These are phyloP conservation scores for Penicillium sp. DNA, from an alignment of 2,329 filamentous ascomycete species.

Conservation along the genomic window DNA sequence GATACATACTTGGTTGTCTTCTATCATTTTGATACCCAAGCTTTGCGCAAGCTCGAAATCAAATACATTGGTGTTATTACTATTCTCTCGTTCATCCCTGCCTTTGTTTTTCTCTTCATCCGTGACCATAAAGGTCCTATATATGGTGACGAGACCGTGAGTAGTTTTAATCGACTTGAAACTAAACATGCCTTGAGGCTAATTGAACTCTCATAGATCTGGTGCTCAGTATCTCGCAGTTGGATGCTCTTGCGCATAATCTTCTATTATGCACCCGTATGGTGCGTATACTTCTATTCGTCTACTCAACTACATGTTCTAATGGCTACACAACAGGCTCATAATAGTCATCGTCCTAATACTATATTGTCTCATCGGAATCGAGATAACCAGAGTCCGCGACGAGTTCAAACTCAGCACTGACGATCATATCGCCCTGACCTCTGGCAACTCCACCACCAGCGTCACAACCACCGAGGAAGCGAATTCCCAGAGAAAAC, in stretches of 20 bases:
- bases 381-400: slow-evolving; percentile 34
- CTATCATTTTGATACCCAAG: slow-evolving; percentile 33
- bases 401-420: slow-evolving; percentile 32
- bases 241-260: slow-evolving; percentile 39
- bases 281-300: slow-evolving; percentile 20
- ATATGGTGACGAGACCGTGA: slow-evolving; percentile 38
- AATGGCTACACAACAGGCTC: slow-evolving; percentile 22
- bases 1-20: slow-evolving; percentile 41
- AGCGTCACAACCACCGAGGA: slow-evolving; percentile 13
- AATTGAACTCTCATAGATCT: slow-evolving; percentile 25
- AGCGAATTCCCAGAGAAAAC: not conserved
- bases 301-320: not conserved
- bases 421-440: slow-evolving; percentile 30
- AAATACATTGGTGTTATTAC: slow-evolving; percentile 34
- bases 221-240: slow-evolving; percentile 39
- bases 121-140: slow-evolving; percentile 33
- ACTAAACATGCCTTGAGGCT: not conserved
- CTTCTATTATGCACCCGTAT: slow-evolving; percentile 39
- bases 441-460: slow-evolving; percentile 14
- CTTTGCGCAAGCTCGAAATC: slow-evolving; percentile 33
- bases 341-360: slow-evolving; percentile 25
- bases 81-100: slow-evolving; percentile 34
- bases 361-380: slow-evolving; percentile 29
- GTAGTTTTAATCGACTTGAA: slow-evolving; percentile 6
- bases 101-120: slow-evolving; percentile 37